Evolutionary conservation across 805 yeast species (phyloP).

Genomic region (Candida nitratophila): DNA sequence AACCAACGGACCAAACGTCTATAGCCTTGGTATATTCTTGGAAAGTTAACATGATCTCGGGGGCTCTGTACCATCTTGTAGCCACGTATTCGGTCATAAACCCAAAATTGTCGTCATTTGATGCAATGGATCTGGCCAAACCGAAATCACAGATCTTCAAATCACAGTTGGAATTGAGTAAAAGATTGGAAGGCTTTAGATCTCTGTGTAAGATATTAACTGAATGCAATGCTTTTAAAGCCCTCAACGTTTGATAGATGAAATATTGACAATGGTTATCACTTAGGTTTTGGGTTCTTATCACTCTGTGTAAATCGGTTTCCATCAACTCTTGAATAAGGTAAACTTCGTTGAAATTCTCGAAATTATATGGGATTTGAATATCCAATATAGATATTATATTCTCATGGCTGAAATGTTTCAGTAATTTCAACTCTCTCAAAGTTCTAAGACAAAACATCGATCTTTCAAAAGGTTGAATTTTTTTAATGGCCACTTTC

Average conservation of each 20-base stretch:
- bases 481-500: conserved; percentile 92
- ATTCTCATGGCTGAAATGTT: conserved; percentile 90
- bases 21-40: conserved; percentile 92
- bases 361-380: conserved; percentile 74
- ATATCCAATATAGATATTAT: conserved; percentile 85
- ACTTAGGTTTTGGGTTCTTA: conserved; percentile 70
- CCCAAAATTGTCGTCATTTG: conserved; percentile 59
- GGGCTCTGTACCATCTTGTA: conserved; percentile 96
- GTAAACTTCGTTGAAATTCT: conserved; percentile 79
- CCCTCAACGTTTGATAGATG: conserved; percentile 84
- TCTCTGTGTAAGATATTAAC: conserved; percentile 95
- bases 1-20: conserved; percentile 96
- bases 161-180: conserved; percentile 89
- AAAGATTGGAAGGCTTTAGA: conserved; percentile 80
- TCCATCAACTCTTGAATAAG: conserved; percentile 85
- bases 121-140: conserved; percentile 63
- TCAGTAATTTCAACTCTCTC: conserved; percentile 80
- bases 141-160: conserved; percentile 94
- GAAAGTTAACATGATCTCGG: conserved; percentile 93
- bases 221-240: conserved; percentile 82
- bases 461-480: conserved; percentile 84
- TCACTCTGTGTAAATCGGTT: conserved; percentile 78
- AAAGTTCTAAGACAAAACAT: conserved; percentile 85
- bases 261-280: conserved; percentile 95
- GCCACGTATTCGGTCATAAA: conserved; percentile 96